Base-by-base conservation (phyloP, 768 basidiomycete genomes). In the Epithele typhae region DNA sequence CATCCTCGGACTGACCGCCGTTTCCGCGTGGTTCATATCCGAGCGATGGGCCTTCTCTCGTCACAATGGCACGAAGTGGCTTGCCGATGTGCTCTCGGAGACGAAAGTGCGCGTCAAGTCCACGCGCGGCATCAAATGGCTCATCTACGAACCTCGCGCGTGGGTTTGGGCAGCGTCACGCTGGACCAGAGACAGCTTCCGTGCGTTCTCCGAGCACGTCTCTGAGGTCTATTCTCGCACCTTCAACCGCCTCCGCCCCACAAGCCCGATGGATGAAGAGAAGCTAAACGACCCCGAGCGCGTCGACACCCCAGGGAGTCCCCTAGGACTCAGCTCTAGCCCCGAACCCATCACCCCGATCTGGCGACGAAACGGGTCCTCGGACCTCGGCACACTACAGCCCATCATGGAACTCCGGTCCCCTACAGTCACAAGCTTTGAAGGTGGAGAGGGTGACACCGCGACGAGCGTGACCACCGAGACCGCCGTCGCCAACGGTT, bases 11-110 rank as follows among this genome's bases (percentile, higher is more conserved):
- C 74, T 87, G 10, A 67, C 74, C 9, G 83, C 84, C 3, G 85
- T 87, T 6, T 85, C 84, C 0, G 66, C 77, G 1, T 88, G 85
- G 85, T 84, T 87, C 58, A 78, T 80, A 11, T 81, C 78, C 4
- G 85, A 87, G 59, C 76, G 79, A 9, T 82, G 76, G 73, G 73
- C 78, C 12, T 87, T 79, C 64, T 64, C 70, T 19, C 72, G 75
- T 9, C 79, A 86, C 58, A 70, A 76, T 32, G 85, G 85, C 4
- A 70, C 75, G 49, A 83, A 84, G 61, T 86, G 83, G 82, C 76
- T 87, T 9, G 72, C 74, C 39, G 84, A 86, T 54, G 76, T 79
- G 4, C 57, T 71, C 22, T 63, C 61, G 10, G 59, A 63, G 47
- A 58, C 61, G 2, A 55, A 52, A 37, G 55, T 60, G 8, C 47